A percentile compares a stretch with the other conserved stretches of the same genome.
Conservation (phyloP, 1,284 basidiomycete genomes). For the Vanrija sp. region DNA sequence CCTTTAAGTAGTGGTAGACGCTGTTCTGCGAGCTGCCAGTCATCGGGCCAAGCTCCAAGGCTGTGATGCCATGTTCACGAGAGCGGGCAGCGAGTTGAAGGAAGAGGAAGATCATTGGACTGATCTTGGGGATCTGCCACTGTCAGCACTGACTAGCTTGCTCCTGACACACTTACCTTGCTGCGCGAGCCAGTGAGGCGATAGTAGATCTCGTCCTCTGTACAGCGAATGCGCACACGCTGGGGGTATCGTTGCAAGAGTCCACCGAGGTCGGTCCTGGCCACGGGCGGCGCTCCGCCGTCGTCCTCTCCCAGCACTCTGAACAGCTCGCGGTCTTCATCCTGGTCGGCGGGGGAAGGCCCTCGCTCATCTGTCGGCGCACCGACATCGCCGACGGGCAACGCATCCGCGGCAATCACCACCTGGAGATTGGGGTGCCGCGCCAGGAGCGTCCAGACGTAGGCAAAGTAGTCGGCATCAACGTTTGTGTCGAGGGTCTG, state of each 20-base stretch:
- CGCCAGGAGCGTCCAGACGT: slow-evolving; percentile 33
- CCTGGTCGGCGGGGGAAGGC: slow-evolving; percentile 16
- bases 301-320: slow-evolving; percentile 28
- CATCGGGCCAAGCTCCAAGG: slow-evolving; percentile 36
- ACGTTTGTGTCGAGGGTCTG: slow-evolving; percentile 26
- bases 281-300: slow-evolving; percentile 10
- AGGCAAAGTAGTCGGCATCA: slow-evolving; percentile 37
- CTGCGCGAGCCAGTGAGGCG: slow-evolving; percentile 40
- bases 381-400: slow-evolving; percentile 16
- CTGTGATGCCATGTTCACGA: slow-evolving; percentile 14
- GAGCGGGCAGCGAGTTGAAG: slow-evolving; percentile 17
- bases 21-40: slow-evolving; percentile 38
- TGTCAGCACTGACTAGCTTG: background rate
- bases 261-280: slow-evolving; percentile 17
- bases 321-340: slow-evolving; percentile 11
- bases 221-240: slow-evolving; percentile 37
- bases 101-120: slow-evolving; percentile 32
- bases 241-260: slow-evolving; percentile 34
- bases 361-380: slow-evolving; percentile 6
- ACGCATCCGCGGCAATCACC: slow-evolving; percentile 27
- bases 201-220: slow-evolving; percentile 42
- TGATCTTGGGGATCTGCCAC: slow-evolving; percentile 32
- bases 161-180: slow-evolving; percentile 18
- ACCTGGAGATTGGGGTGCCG: slow-evolving; percentile 32
- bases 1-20: slow-evolving; percentile 41